Evolutionary conservation across 2,329 filamentous ascomycete species (phyloP).

Genomic region (Fragosphaeria purpurea): DNA sequence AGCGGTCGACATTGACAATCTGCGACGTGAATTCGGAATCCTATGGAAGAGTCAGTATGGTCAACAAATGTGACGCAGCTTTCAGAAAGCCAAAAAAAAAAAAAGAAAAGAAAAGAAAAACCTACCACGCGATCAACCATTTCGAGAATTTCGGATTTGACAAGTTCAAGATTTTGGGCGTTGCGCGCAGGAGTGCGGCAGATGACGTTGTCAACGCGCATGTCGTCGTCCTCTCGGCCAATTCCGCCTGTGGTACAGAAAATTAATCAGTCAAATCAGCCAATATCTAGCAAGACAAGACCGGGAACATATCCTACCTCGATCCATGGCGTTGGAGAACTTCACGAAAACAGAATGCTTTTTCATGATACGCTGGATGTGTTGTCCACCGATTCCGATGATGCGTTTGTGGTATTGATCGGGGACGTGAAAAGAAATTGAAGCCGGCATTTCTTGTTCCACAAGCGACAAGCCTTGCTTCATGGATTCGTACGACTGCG

Average conservation of each 20-base stretch:
- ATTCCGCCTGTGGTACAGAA: constrained; percentile 44
- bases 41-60: constrained; percentile 25
- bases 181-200: constrained; percentile 95
- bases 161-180: constrained; percentile 88
- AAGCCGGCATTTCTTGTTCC: constrained; percentile 98
- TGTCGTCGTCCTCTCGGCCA: constrained; percentile 92
- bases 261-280: constrained; percentile 18
- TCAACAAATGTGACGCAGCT: too few species aligned
- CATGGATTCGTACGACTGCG: constrained; percentile 83
- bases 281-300: neutral
- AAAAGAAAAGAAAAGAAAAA: constrained; percentile 12
- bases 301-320: constrained; percentile 39
- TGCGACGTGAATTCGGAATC: constrained; percentile 96
- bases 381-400: constrained; percentile 94
- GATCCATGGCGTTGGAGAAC: constrained; percentile 98
- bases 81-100: too few species aligned
- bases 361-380: constrained; percentile 99
- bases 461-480: constrained; percentile 87
- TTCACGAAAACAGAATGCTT: constrained; percentile 99
- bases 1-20: constrained; percentile 82
- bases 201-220: constrained; percentile 98
- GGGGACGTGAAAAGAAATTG: constrained; percentile 97
- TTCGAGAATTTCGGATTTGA: constrained; percentile 98
- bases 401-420: constrained; percentile 99
- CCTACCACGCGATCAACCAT: constrained; percentile 92